phyloP scores from a whole-genome alignment of 176 grass and related monocot genomes.

The Oryza nivara region DNA sequence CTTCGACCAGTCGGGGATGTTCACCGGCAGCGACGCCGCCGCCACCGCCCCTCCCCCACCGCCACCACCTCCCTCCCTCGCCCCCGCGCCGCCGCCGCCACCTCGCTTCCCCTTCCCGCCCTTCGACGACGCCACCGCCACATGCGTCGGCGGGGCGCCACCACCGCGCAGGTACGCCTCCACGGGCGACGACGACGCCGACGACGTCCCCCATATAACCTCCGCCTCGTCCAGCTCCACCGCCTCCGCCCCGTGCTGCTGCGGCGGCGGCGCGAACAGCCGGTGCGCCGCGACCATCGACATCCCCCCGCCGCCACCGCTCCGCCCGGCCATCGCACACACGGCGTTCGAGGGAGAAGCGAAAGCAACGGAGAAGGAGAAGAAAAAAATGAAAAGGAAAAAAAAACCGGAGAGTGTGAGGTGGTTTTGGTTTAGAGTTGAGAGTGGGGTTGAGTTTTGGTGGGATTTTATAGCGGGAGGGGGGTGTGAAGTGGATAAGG shows the following conservation, averaged over 20 bases:
- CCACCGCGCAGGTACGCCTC: constrained; percentile 20
- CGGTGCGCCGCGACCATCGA: constrained; percentile 55
- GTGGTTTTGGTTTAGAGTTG: neutral
- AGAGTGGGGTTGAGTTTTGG: constrained; percentile 1
- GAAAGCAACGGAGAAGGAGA: neutral
- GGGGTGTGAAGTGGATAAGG: constrained; percentile 66
- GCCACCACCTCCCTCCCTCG: neutral
- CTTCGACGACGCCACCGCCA: constrained; percentile 27
- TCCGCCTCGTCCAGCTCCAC: constrained; percentile 68
- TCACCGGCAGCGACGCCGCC: constrained; percentile 69
- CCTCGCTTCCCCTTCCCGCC: neutral
- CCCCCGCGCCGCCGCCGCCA: neutral
- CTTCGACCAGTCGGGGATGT: constrained; percentile 94
- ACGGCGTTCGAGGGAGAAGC: neutral
- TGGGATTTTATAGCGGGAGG: constrained; percentile 51
- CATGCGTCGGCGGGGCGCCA: constrained; percentile 26
- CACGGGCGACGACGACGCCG: constrained; percentile 22
- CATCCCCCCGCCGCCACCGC: constrained; percentile 35
- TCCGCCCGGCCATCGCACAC: constrained; percentile 62
- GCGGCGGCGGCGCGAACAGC: constrained; percentile 57
- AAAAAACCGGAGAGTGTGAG: neutral
- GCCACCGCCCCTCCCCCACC: neutral
- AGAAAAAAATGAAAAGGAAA: too few relatives aligned
- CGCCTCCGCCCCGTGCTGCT: constrained; percentile 13
- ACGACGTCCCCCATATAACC: constrained; percentile 62